phyloP scores from a whole-genome alignment of 345 rosid genomes.

The Streptanthus diversifolius region DNA sequence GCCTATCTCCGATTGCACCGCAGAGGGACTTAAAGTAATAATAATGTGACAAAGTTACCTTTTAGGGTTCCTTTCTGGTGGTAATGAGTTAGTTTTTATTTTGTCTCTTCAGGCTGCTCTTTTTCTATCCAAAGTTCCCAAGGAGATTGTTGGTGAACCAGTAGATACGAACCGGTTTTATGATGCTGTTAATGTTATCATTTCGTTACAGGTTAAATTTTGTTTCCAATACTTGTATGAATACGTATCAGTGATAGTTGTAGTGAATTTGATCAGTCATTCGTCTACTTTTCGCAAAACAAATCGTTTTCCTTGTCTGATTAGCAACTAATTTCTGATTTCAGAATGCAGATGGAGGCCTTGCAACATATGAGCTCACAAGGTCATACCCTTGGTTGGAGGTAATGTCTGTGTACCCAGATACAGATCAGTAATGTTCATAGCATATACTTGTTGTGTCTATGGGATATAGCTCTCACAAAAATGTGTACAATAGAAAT shows the following conservation, averaged over 20 bases:
- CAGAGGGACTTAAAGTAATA: conserved; percentile 89
- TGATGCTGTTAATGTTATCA: conserved; percentile 85
- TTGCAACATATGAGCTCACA: conserved; percentile 89
- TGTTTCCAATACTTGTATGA: conserved; percentile 5
- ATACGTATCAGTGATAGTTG: neutral
- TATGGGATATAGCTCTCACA: neutral
- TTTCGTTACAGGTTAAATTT: conserved; percentile 74
- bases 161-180: conserved; percentile 52
- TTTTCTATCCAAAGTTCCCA: conserved; percentile 61
- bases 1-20: conserved; percentile 95
- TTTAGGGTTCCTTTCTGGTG: conserved; percentile 2
- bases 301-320: conserved; percentile 5
- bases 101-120: conserved; percentile 58
- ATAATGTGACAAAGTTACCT: neutral
- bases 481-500: neutral
- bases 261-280: neutral
- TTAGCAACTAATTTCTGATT: conserved; percentile 17
- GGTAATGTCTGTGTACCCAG: conserved; percentile 42
- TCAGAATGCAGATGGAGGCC: conserved; percentile 81
- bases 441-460: neutral
- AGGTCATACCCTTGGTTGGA: conserved; percentile 90
- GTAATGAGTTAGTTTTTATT: conserved; percentile 19
- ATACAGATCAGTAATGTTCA: conserved; percentile 6
- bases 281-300: neutral
- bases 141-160: conserved; percentile 78